phyloP scores from a whole-genome alignment of 495 filamentous ascomycete genomes.

The Lasiosphaeriaceae sp. region DNA sequence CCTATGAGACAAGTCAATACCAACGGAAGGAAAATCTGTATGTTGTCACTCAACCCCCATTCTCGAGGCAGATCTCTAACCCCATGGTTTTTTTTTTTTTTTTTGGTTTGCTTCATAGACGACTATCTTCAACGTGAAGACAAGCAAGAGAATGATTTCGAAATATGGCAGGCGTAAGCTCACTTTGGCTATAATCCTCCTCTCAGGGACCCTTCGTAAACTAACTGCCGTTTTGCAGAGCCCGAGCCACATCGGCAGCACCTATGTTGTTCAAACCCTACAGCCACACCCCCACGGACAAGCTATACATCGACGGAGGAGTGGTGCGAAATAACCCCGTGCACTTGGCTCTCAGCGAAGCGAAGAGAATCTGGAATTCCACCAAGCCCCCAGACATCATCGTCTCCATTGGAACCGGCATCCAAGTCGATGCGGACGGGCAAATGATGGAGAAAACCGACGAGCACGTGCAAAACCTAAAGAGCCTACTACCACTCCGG shows the following conservation, averaged over 20 bases:
- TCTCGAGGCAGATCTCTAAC: not conserved
- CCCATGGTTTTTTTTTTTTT: not conserved
- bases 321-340: slow-evolving; percentile 13
- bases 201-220: not conserved
- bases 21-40: not conserved
- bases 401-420: slow-evolving; percentile 14
- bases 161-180: slow-evolving; percentile 47
- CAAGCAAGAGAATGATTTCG: slow-evolving; percentile 37
- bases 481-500: slow-evolving; percentile 2
- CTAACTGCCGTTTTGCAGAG: slow-evolving; percentile 22
- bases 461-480: slow-evolving; percentile 1
- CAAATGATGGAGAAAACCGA: not conserved
- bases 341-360: slow-evolving; percentile 3
- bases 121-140: slow-evolving; percentile 23
- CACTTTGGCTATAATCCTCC: not conserved
- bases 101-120: too few species aligned
- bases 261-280: slow-evolving; percentile 46
- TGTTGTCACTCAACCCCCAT: not conserved
- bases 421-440: slow-evolving; percentile 10
- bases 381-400: slow-evolving; percentile 11
- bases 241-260: slow-evolving; percentile 47
- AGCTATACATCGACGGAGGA: slow-evolving; percentile 11
- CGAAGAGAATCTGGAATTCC: slow-evolving; percentile 11
- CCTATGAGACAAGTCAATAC: not conserved
- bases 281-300: slow-evolving; percentile 4